phyloP scores from a whole-genome alignment of 306 rosid genomes.

The Vigna angularis region DNA sequence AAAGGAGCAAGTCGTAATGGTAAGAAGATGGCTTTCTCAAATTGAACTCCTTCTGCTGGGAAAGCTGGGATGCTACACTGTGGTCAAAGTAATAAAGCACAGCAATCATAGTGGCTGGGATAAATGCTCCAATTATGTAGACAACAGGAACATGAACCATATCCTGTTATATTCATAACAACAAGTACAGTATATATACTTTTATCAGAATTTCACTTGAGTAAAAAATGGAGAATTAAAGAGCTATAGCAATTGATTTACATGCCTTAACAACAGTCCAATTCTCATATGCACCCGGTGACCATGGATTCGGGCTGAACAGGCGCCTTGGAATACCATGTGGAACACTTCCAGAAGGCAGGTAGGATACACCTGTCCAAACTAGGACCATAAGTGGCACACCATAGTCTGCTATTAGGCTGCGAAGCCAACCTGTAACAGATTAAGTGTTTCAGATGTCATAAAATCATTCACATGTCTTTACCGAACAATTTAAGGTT shows the following conservation, averaged over 20 bases:
- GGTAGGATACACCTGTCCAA: conserved; percentile 93
- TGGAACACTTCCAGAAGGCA: conserved; percentile 79
- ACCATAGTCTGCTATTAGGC: conserved; percentile 96
- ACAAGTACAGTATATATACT: background rate
- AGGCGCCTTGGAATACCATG: conserved; percentile 91
- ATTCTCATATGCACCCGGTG: conserved; percentile 95
- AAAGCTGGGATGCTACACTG: conserved; percentile 96
- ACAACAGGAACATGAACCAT: conserved; percentile 85
- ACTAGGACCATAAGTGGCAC: conserved; percentile 95
- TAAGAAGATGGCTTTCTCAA: conserved; percentile 94
- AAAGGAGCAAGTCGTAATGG: conserved; percentile 91
- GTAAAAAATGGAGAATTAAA: conserved; percentile 14
- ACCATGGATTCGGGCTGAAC: conserved; percentile 99
- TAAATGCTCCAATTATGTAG: conserved; percentile 92
- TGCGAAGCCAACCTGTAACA: conserved; percentile 79
- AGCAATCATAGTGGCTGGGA: conserved; percentile 98
- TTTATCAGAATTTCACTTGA: background rate
- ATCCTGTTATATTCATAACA: conserved; percentile 61
- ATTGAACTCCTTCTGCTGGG: conserved; percentile 98
- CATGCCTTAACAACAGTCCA: conserved; percentile 96
- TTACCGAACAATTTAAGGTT: background rate
- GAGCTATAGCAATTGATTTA: conserved; percentile 15
- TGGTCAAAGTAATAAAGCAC: conserved; percentile 98
- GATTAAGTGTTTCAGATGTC: background rate
- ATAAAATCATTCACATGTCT: background rate